phyloP scores from a whole-genome alignment of 768 basidiomycete genomes.

The Termitomyces sp. region DNA sequence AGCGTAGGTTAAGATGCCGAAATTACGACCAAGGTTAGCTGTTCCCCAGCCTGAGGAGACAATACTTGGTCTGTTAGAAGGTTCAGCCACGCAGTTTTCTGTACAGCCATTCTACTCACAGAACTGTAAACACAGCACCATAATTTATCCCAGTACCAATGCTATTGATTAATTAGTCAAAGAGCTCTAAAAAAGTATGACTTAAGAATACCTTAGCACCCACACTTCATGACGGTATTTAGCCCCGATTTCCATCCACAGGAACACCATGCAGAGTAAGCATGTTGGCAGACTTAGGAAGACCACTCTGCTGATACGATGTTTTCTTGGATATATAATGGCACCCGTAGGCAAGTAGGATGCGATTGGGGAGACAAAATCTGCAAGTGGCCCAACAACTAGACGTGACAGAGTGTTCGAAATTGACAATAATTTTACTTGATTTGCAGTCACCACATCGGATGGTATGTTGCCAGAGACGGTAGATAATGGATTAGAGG shows the following conservation, averaged over 20 bases:
- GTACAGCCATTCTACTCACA: constrained; percentile 41
- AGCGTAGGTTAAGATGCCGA: constrained; percentile 69
- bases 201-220: constrained; percentile 57
- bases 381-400: constrained; percentile 64
- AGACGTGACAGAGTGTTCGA: constrained; percentile 73
- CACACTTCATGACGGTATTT: constrained; percentile 53
- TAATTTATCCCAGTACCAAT: constrained; percentile 67
- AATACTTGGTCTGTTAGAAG: constrained; percentile 57
- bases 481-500: constrained; percentile 22
- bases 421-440: constrained; percentile 68
- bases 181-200: not conserved
- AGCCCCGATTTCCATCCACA: constrained; percentile 51
- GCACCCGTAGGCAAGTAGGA: constrained; percentile 35
- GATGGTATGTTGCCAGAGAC: constrained; percentile 17
- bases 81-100: not conserved
- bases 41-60: constrained; percentile 71
- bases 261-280: constrained; percentile 46
- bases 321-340: constrained; percentile 38
- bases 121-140: constrained; percentile 64
- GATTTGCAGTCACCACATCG: constrained; percentile 44
- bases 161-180: constrained; percentile 28
- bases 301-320: constrained; percentile 54
- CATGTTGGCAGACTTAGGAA: constrained; percentile 52
- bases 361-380: constrained; percentile 63
- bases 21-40: constrained; percentile 71